Evolutionary conservation across 352 stramenopile genomes (phyloP), one percentile per base, ranked within the genome.

Genomic region (Pythium rhizo-oryzae): DNA sequence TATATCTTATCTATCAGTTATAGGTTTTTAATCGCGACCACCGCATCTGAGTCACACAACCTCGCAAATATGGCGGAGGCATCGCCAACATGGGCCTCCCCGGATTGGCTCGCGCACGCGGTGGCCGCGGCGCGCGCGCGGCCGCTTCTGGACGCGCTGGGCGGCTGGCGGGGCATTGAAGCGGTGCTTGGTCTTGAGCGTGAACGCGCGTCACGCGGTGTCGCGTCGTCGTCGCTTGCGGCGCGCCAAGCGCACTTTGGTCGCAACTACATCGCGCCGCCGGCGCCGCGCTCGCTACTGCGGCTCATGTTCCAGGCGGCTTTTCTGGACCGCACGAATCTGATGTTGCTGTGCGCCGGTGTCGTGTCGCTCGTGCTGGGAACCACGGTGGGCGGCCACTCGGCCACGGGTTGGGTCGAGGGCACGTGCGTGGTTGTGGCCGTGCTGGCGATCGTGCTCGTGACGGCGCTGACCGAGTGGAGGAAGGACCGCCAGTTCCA

Each of bases 391-490:
- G 70, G 76, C 4, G 51, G 61, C 18, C 57, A 77, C 47, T 46
- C 57, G 9, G 52, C 69, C 15, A 75, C 74, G 30, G 84, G 80
- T 39, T 98, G 93, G 93, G 86, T 97, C 47, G 91, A 98, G 81
- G 93, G 91, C 33, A 75, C 81, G n/a, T 92, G 89, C 33, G 97
- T 98, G 70, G 67, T 98, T 21, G 56, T 83, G 18, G 85, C 91
- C 0, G 92, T 98, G 25, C 58, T 80, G 7, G 89, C 97, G 60
- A 91, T 97, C 9, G 85, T 93, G 24, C 57, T 96, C 11, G 85
- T 98, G 3, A 97, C 91, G 11, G 91, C 93, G 4, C 76, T 85
- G 15, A 98, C 97, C 70, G 90, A 98, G 68, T 97, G 97, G 76
- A 77, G 77, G 39, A 91, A 92, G 70, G 82, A 93, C 61, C 64